Base-by-base conservation (phyloP, 768 basidiomycete genomes). In the Wakefieldia striispora region DNA sequence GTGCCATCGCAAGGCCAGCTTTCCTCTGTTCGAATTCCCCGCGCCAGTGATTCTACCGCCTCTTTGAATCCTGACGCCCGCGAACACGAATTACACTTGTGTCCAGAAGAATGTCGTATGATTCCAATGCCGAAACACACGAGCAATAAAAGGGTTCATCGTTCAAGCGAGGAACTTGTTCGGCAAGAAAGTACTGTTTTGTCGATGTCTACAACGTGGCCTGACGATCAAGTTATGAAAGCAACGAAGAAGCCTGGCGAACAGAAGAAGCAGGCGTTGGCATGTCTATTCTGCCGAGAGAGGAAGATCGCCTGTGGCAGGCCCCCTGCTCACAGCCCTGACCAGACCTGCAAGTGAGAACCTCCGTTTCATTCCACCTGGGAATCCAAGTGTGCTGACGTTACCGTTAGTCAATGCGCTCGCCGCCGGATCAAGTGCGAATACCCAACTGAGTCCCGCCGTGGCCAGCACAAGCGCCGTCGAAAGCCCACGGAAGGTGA, bases 221-320 rank as follows among this genome's bases (percentile, higher is more conserved):
- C 66, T 58, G 66, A 65, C 54, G 68, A 68, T 57, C 60, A 66
- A 11, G 51, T 48, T 46, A 60, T 62, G 45, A 68, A 68, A 64
- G 58, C 52, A 37, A n/a, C 52, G 26, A 70, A 68, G 66, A 70
- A 64, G 58, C 54, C 60, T 39, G 66, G 68, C 19, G 66, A 68
- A 29, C 68, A 74, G 62, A 72, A 73, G 64, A 75, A 75, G 63
- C 75, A 76, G 47, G 72, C 71, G 47, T 66, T 77, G 47, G 74
- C 73, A 48, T 78, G 76, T 50, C 60, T 72, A 44, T 78, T 78
- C 64, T 78, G 76, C 53, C 66, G 76, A 50, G 74, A 75, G 64
- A 64, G 76, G 52, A 78, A 78, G 63, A 78, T 78, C 57, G 75
- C 75, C 20, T 78, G 76, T 55, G 76, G 76, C 26, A 64, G 73